Conservation (phyloP, 1,284 basidiomycete genomes). For the Ganoderma sp. region DNA sequence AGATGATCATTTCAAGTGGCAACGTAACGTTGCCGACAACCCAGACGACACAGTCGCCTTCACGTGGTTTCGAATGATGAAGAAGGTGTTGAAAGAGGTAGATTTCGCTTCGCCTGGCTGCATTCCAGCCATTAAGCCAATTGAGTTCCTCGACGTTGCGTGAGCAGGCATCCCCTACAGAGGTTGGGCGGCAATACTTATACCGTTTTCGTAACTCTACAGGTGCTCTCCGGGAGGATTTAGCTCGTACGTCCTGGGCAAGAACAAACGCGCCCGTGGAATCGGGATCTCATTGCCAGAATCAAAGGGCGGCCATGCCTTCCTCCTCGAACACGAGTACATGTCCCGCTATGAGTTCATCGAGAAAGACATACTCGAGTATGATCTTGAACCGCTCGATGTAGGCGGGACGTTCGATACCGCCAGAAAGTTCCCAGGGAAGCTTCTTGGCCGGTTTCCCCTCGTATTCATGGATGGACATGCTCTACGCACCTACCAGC, state of each 20-base stretch:
- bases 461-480: conserved; percentile 45
- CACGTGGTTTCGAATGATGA: conserved; percentile 31
- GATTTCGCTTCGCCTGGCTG: conserved; percentile 18
- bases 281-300: conserved; percentile 40
- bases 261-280: conserved; percentile 37
- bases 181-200: neutral
- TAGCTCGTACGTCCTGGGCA: conserved; percentile 40
- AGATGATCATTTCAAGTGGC: conserved; percentile 10
- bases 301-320: conserved; percentile 37
- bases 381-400: conserved; percentile 32
- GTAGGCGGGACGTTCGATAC: conserved; percentile 10
- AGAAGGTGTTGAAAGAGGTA: conserved; percentile 28
- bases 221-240: conserved; percentile 46
- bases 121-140: conserved; percentile 9
- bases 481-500: conserved; percentile 38
- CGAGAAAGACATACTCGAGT: conserved; percentile 38
- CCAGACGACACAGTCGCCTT: neutral
- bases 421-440: conserved; percentile 12
- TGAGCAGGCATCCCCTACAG: conserved; percentile 8
- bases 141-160: conserved; percentile 35
- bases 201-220: neutral
- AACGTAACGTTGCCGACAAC: conserved; percentile 8
- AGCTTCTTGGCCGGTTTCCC: conserved; percentile 32
- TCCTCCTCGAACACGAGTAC: conserved; percentile 34
- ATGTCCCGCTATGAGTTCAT: conserved; percentile 33